Evolutionary conservation across 345 rosid species (phyloP).

Genomic region (Populus pruinosa): DNA sequence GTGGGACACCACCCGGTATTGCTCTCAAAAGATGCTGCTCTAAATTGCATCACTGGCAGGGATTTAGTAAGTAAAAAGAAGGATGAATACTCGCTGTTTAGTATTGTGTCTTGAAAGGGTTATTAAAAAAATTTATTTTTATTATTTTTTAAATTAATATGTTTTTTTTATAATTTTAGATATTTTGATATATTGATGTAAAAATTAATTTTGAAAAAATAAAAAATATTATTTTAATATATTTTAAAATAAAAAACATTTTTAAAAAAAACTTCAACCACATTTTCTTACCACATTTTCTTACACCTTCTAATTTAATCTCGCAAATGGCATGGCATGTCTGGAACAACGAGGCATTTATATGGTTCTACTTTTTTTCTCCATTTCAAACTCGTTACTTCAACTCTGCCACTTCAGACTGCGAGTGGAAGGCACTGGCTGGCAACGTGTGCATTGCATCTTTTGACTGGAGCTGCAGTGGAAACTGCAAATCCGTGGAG

Average conservation of each 20-base stretch:
- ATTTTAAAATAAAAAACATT: no score
- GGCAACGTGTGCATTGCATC: conserved; percentile 86
- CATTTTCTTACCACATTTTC: no score
- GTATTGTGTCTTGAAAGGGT: no score
- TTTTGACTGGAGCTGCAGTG: conserved; percentile 98
- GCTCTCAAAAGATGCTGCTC: not conserved
- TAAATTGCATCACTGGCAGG: not conserved
- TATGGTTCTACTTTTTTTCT: not conserved
- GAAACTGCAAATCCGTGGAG: conserved; percentile 95
- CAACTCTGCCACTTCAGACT: conserved; percentile 42
- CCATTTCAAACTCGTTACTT: not conserved
- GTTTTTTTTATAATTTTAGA: no score
- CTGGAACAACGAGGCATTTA: not conserved
- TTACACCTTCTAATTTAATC: no score
- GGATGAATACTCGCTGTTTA: not conserved
- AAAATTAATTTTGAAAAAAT: no score
- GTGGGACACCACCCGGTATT: conserved; percentile 96
- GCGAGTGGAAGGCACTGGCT: conserved; percentile 97
- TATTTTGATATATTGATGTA: no score
- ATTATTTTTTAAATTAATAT: no score
- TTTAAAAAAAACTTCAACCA: no score
- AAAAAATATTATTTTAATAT: no score
- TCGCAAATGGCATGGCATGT: not conserved
- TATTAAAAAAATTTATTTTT: no score
- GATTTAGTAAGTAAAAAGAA: not conserved